Base-by-base conservation (phyloP, 352 stramenopile species). In the Phytophthora ramorum region DNA sequence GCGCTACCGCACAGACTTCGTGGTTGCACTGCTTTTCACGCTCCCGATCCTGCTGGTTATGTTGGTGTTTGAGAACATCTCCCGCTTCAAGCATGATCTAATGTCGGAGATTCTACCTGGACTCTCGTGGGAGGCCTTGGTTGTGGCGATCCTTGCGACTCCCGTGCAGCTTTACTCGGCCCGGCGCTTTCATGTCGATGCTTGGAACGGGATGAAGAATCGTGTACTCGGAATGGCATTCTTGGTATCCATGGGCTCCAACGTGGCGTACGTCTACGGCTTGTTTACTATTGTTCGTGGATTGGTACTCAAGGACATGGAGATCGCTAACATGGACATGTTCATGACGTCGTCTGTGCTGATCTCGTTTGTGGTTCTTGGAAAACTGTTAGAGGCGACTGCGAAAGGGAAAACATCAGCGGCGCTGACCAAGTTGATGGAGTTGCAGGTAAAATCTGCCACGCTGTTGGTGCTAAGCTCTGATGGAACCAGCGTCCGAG, bases 281-380 rank as follows among this genome's bases (percentile, higher is more conserved):
- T 58, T 97, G 10, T 92, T 97, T 48, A 92, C 89, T 34, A 75
- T 98, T 19, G 53, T 96, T 49, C 92, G 78, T 17, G 83, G 74
- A 37, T 73, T 79, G 10, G 72, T 79, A 52, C 76, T 81, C 24
- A 65, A 77, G 16, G 79, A 97, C 24, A 66, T 63, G 58, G 77
- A 73, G 28, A 71, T 95, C 8, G 55, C 74, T 13, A 80, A 74
- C 26, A 59, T 81, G n/a, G 83, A 96, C 69, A 96, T 98, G 75
- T 99, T 99, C 73, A 98, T 99, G 83, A 99, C 97, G 3, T 96
- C 93, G 14, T 87, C 96, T 2, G 95, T 99, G 66, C 82, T 99
- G 17, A 94, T 99, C 48, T 87, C 94, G 26, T 99, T 99, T 68
- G 97, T 99, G 22, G 69, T 99, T 9, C 60, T 99, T 1, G 98